Base-by-base conservation (phyloP, 257 asterid genomes). In the Anisodus acutangulus region DNA sequence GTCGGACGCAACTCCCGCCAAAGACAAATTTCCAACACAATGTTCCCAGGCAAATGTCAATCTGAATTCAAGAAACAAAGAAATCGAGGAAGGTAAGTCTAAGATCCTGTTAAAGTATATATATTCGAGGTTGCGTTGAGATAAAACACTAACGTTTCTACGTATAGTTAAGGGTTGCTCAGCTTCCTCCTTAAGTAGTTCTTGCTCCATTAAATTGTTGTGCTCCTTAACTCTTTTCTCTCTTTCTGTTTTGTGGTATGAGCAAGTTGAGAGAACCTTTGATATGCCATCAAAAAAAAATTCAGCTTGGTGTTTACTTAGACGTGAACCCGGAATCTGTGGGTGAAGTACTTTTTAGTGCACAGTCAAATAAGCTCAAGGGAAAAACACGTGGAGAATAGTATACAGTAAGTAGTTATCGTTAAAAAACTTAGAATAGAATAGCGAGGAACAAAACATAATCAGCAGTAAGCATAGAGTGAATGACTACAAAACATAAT, bases 11-110 rank as follows among this genome's bases (percentile, higher is more conserved):
- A n/a, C n/a, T n/a, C n/a, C n/a, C n/a, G n/a, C n/a, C n/a, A n/a
- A n/a, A n/a, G n/a, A n/a, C n/a, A n/a, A n/a, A n/a, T n/a, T n/a
- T n/a, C n/a, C n/a, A n/a, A n/a, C n/a, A n/a, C 84, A 81, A 12
- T 43, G 72, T 59, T 62, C 76, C 76, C 19, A 81, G 72, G 84
- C 76, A 81, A 81, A 62, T 81, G 31, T 41, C 74, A 63, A 41
- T 66, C 76, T 81, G 84, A 62, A 31, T 43, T 57, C 62, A 81
- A 60, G 58, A 81, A 59, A 80, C 51, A 62, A 22, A 37, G 60
- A 81, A 81, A 80, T 8, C 1, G 4, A 41, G 8, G 8, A 19
- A 60, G 81, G 22, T 22, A 62, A 81, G 55, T 81, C 41, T 37
- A 62, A 39, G 58, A 15, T 60, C 39, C 37, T 39, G 62, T 81